These are phyloP conservation scores for Candida dubliniensis DNA, from an alignment of 1,139 yeast species.

Conservation along the genomic window DNA sequence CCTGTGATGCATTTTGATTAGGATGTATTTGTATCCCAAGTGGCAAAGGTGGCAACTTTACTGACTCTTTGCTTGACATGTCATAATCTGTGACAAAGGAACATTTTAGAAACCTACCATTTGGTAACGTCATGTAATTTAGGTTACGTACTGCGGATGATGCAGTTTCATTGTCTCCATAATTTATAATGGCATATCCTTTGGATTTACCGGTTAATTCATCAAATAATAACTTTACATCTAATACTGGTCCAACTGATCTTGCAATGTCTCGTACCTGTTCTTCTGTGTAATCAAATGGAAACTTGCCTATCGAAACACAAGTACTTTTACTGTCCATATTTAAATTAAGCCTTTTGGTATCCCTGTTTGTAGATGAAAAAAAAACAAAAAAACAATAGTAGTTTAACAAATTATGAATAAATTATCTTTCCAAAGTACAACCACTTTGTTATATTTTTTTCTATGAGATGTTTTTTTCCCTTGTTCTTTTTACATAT, in stretches of 20 bases:
- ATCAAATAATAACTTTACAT: constrained; percentile 77
- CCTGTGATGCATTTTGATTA: constrained; percentile 57
- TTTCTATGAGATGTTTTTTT: no score
- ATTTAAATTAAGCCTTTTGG: neutral
- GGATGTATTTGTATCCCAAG: constrained; percentile 53
- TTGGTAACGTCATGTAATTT: constrained; percentile 76
- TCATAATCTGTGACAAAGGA: constrained; percentile 57
- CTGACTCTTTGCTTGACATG: constrained; percentile 18
- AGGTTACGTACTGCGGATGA: constrained; percentile 88
- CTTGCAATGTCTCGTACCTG: constrained; percentile 78
- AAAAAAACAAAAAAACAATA: constrained; percentile 1
- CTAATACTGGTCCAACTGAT: constrained; percentile 85
- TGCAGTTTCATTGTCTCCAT: constrained; percentile 75
- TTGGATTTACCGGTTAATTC: constrained; percentile 87
- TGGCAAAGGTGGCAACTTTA: constrained; percentile 46
- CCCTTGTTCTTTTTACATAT: no score
- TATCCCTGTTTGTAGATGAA: neutral
- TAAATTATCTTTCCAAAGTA: no score
- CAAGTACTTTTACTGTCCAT: constrained; percentile 25
- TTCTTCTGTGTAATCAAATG: constrained; percentile 70
- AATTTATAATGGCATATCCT: constrained; percentile 88
- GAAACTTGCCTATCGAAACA: constrained; percentile 40
- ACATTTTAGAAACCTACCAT: constrained; percentile 64
- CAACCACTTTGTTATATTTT: no score
- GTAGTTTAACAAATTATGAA: neutral